Percentiles rank a stretch among this genome's conserved stretches.
These are phyloP conservation scores for Helianthus annuus DNA, from an alignment of 129 eudicot species.

Conservation along the genomic window DNA sequence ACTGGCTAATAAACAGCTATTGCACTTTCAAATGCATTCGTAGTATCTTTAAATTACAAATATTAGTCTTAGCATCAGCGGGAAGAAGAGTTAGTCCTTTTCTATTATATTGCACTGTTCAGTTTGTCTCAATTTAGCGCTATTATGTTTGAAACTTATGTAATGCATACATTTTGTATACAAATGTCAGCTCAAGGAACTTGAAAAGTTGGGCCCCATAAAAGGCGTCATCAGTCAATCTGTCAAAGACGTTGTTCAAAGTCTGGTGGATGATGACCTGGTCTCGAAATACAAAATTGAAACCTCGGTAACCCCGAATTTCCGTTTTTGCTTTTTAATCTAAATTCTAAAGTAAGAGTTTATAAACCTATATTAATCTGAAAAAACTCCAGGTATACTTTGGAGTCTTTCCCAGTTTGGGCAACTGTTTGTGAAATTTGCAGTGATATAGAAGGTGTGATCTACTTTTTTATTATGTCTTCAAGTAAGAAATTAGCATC, in stretches of 20 bases:
- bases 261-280: conserved; percentile 89
- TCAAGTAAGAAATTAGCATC: too few species aligned
- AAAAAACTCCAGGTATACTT: conserved; percentile 71
- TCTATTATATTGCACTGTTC: too few species aligned
- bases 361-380: neutral
- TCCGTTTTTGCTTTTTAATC: neutral
- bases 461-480: too few species aligned
- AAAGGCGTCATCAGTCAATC: conserved; percentile 92
- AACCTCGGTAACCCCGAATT: conserved; percentile 68
- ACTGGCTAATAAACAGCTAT: neutral
- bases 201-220: conserved; percentile 88
- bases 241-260: conserved; percentile 88
- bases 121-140: too few species aligned
- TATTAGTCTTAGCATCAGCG: too few species aligned
- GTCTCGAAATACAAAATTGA: conserved; percentile 92
- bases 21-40: neutral
- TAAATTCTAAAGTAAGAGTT: neutral
- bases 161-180: conserved; percentile 14
- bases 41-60: neutral
- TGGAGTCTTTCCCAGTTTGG: conserved; percentile 13
- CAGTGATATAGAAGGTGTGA: conserved; percentile 73
- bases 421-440: conserved; percentile 14
- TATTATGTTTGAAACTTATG: neutral
- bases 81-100: too few species aligned
- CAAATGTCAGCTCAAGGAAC: conserved; percentile 81